Conservation (phyloP, 164 flowering plant genomes). For the Macadamia tetraphylla region DNA sequence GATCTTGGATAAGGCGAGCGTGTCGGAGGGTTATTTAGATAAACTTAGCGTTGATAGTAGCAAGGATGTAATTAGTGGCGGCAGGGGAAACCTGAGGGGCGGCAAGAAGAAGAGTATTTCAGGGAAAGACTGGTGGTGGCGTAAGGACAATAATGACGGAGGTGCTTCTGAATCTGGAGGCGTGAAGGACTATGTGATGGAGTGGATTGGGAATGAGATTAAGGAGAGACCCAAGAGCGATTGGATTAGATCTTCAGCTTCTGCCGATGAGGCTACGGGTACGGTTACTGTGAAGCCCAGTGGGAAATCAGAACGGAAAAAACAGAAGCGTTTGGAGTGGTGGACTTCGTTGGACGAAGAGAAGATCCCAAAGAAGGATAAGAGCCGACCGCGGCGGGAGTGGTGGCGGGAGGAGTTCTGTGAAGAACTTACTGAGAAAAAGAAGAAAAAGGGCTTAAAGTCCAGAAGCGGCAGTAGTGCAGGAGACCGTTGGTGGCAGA, state of each 20-base stretch:
- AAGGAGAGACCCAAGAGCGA: constrained; percentile 75
- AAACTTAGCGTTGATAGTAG: constrained; percentile 67
- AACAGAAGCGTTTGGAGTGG: constrained; percentile 66
- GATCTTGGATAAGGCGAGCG: constrained; percentile 47
- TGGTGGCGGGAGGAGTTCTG: constrained; percentile 98
- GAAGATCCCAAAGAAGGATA: constrained; percentile 24
- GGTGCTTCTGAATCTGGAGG: constrained; percentile 53
- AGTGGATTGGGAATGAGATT: constrained; percentile 94
- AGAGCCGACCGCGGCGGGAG: constrained; percentile 60
- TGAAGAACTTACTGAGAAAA: constrained; percentile 66
- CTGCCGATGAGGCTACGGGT: constrained; percentile 11
- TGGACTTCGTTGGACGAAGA: constrained; percentile 75
- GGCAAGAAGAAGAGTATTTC: constrained; percentile 42
- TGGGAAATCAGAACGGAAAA: constrained; percentile 32
- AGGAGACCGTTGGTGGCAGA: constrained; percentile 63
- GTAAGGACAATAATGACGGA: constrained; percentile 45
- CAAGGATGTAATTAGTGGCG: constrained; percentile 20
- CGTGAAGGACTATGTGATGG: constrained; percentile 95
- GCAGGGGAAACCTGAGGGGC: constrained; percentile 15
- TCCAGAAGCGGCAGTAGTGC: constrained; percentile 22
- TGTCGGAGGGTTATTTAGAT: constrained; percentile 53
- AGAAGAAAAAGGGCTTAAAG: constrained; percentile 32
- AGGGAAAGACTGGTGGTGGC: constrained; percentile 86
- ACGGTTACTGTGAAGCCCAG: background rate
- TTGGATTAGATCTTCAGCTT: constrained; percentile 38